Evolutionary conservation across 495 filamentous ascomycete species (phyloP).

Genomic region (Apodospora peruviana): DNA sequence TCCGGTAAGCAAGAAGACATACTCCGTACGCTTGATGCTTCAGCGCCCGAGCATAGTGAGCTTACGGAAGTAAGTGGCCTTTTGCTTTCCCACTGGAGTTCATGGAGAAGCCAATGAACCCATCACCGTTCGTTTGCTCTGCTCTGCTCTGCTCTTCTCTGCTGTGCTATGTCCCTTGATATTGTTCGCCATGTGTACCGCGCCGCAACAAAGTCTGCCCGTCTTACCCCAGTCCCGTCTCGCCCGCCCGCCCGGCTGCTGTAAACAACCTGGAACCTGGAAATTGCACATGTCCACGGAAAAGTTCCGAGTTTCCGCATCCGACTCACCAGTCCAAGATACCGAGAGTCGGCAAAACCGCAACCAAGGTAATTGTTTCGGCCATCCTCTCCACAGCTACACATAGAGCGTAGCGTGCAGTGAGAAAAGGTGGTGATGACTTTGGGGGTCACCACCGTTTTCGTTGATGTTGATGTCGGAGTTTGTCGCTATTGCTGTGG

Average conservation of each 20-base stretch:
- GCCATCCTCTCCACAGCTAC: conserved; percentile 34
- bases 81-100: neutral
- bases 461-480: neutral
- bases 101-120: too few relatives aligned
- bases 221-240: too few relatives aligned
- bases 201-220: too few relatives aligned
- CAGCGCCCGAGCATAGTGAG: neutral
- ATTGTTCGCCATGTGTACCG: too few relatives aligned
- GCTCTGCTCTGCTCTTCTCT: neutral
- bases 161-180: neutral
- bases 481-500: too few relatives aligned
- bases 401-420: conserved; percentile 35
- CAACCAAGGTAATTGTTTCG: neutral
- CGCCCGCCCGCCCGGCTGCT: too few relatives aligned
- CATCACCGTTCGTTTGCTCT: neutral
- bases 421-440: conserved; percentile 36
- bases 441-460: neutral
- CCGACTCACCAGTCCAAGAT: neutral
- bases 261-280: neutral
- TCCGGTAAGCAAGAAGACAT: neutral
- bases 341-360: neutral
- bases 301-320: neutral
- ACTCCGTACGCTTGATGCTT: too few relatives aligned
- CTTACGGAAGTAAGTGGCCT: neutral
- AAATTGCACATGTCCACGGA: neutral